phyloP scores from a whole-genome alignment of 805 yeast genomes.

The Candida anglica region DNA sequence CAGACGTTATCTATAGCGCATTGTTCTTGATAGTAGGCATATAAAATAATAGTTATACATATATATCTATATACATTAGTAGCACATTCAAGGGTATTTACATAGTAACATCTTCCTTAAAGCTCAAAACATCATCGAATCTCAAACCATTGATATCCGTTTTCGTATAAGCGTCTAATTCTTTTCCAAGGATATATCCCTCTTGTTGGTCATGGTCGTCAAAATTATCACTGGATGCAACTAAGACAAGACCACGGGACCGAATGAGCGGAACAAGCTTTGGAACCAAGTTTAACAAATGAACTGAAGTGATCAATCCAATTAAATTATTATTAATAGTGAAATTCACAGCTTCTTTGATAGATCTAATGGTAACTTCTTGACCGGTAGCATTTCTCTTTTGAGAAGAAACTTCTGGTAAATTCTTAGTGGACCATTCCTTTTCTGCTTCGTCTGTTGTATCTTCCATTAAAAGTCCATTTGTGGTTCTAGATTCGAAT shows the following conservation, averaged over 20 bases:
- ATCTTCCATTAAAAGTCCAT: slow-evolving; percentile 33
- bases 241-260: slow-evolving; percentile 76
- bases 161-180: slow-evolving; percentile 33
- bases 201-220: slow-evolving; percentile 20
- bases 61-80: background rate
- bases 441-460: slow-evolving; percentile 4
- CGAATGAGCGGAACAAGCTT: slow-evolving; percentile 71
- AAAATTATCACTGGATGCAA: slow-evolving; percentile 52
- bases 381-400: slow-evolving; percentile 9
- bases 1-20: background rate
- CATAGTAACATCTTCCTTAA: slow-evolving; percentile 50
- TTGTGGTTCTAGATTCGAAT: slow-evolving; percentile 38
- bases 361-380: slow-evolving; percentile 52
- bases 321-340: slow-evolving; percentile 79
- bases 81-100: slow-evolving; percentile 6
- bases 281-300: slow-evolving; percentile 69
- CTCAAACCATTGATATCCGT: slow-evolving; percentile 65
- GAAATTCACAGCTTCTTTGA: slow-evolving; percentile 78
- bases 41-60: background rate
- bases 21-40: background rate
- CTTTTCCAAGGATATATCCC: slow-evolving; percentile 16
- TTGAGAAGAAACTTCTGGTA: background rate
- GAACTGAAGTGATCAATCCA: slow-evolving; percentile 76
- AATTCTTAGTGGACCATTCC: slow-evolving; percentile 2
- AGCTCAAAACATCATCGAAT: slow-evolving; percentile 58